A percentile compares a stretch with the other conserved stretches of the same genome.
Evolutionary conservation across 108 stramenopile genomes (phyloP).

Genomic region (Discostella stelligeroides): DNA sequence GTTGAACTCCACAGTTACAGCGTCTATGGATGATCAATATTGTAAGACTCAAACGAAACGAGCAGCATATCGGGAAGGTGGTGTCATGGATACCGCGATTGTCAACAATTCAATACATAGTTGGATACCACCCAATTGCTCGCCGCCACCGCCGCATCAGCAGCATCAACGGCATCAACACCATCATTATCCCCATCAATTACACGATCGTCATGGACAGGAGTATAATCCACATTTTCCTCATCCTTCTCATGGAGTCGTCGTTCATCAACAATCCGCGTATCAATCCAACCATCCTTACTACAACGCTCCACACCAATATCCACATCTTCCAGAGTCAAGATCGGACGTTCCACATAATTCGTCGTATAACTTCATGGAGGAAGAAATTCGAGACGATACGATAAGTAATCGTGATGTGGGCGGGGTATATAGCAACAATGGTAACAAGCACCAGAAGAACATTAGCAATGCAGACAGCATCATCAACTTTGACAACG

Average conservation of each 20-base stretch:
- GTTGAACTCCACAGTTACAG: not conserved
- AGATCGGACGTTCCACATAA: not conserved
- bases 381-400: too few relatives aligned
- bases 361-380: not conserved
- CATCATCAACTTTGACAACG: slow-evolving; percentile 4
- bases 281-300: slow-evolving; percentile 5
- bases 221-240: too few relatives aligned
- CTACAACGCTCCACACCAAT: not conserved
- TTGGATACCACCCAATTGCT: slow-evolving; percentile 4
- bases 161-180: not conserved
- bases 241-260: not conserved
- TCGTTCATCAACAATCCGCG: not conserved
- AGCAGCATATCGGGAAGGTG: not conserved
- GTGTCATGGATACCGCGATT: not conserved
- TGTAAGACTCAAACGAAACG: not conserved
- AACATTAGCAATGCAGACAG: not conserved
- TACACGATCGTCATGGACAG: too few relatives aligned
- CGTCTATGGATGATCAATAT: slow-evolving; percentile 2
- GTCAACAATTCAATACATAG: not conserved
- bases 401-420: too few relatives aligned
- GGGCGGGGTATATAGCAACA: not conserved
- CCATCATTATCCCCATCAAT: too few relatives aligned
- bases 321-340: not conserved
- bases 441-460: not conserved
- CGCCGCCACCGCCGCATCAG: slow-evolving; percentile 1